Conservation (phyloP, 352 stramenopile genomes). For the Globisporangium echinulatum region DNA sequence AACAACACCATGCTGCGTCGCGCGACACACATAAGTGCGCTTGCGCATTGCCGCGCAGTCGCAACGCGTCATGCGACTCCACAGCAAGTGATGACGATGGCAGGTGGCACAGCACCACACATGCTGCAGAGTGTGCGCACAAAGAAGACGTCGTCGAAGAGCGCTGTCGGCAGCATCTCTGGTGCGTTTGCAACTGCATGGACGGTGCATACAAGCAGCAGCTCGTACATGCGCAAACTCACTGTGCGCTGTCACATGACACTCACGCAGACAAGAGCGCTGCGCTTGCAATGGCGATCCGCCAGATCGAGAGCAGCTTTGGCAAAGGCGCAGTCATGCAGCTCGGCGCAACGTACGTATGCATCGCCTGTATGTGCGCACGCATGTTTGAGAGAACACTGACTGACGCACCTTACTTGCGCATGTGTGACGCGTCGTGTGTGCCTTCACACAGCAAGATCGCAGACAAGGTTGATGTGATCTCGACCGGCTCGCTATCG, state of each 20-base stretch:
- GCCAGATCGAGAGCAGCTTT: constrained; percentile 95
- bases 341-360: constrained; percentile 82
- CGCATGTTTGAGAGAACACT: background rate
- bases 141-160: constrained; percentile 16
- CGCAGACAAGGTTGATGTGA: constrained; percentile 88
- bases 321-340: constrained; percentile 96
- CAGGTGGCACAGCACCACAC: background rate
- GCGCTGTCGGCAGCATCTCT: constrained; percentile 3
- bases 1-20: constrained; percentile 1
- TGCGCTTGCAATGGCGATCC: constrained; percentile 92
- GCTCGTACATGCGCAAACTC: no score
- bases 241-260: no score
- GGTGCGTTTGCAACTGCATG: constrained; percentile 1
- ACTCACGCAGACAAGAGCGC: constrained; percentile 50
- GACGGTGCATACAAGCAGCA: background rate
- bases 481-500: constrained; percentile 92
- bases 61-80: background rate
- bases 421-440: background rate
- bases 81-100: background rate
- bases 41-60: background rate
- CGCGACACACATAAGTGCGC: background rate
- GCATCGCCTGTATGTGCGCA: background rate
- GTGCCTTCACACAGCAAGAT: constrained; percentile 43
- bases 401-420: background rate
- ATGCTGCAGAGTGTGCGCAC: constrained; percentile 10